Evolutionary conservation across 345 rosid species (phyloP), one percentile per base, ranked within the genome.

Genomic region (Aquilaria yunnanensis): DNA sequence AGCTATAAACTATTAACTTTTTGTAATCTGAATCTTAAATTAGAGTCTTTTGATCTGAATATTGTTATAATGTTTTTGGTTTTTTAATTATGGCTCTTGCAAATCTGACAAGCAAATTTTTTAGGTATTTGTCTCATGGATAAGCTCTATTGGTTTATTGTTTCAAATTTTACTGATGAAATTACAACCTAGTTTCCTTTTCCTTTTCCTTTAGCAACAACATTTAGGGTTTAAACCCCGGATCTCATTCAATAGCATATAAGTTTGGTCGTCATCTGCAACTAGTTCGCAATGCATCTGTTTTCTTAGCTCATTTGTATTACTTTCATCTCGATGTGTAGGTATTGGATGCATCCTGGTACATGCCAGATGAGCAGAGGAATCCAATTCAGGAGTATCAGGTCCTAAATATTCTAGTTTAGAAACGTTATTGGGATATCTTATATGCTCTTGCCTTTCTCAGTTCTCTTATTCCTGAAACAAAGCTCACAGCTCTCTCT

Each of bases 301-400:
- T 57, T 63, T 61, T 51, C 34, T 16, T 48, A 47, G 12, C 50
- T 57, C 34, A 33, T 34, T 50, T 13, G 4, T 45, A 5, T 13
- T 29, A 3, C 49, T 16, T 60, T 57, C 55, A 53, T 47, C 49
- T 32, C 56, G 51, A 53, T 60, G 55, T 75, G 55, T 75, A 91
- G 99, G 86, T 91, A 59, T 60, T 95, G 78, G 99, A 95, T 78
- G 92, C 98, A 48, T 91, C 99, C 3, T 95, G 98, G 99, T 91
- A 91, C 79, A 89, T 95, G 98, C 99, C 98, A 29, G 90, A 85
- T 68, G 97, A 95, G 78, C 90, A 91, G 70, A 84, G 96, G 78
- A 95, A 91, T 76, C 97, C 99, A 3, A 82, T 89, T 75, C 96
- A 91, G 75, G 99, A 95, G 70, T 95, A 91, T 79, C 96, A 91